Percentiles rank a stretch among this genome's conserved stretches.
phyloP scores from a whole-genome alignment of 768 basidiomycete species.

The Leucocoprinus birnbaumii region DNA sequence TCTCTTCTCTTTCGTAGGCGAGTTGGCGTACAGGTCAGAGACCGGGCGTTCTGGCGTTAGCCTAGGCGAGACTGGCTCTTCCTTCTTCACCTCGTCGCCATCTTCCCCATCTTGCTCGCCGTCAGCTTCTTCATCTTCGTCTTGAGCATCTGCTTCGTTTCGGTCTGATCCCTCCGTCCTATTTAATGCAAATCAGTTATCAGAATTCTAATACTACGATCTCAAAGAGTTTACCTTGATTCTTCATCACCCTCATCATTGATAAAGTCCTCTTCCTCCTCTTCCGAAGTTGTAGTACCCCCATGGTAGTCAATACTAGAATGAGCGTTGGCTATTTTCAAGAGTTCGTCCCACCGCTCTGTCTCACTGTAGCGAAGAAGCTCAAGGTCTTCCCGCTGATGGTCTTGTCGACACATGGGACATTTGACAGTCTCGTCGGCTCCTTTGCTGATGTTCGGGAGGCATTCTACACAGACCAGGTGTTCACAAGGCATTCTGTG shows the following conservation, averaged over 20 bases:
- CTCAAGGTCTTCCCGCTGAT: slow-evolving; percentile 29
- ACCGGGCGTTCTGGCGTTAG: slow-evolving; percentile 10
- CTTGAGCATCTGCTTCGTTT: slow-evolving; percentile 5
- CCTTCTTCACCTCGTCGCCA: not conserved
- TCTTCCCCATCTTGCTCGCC: not conserved
- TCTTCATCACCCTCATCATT: slow-evolving; percentile 18
- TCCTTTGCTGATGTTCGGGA: slow-evolving; percentile 25
- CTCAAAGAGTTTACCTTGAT: slow-evolving; percentile 12
- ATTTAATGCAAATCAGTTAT: slow-evolving; percentile 6
- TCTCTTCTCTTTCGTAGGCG: slow-evolving; percentile 30
- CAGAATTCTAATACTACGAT: not conserved
- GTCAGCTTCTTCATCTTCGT: not conserved
- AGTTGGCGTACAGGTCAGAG: slow-evolving; percentile 21
- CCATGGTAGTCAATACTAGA: slow-evolving; percentile 33
- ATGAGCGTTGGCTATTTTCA: slow-evolving; percentile 36
- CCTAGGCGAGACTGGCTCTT: not conserved
- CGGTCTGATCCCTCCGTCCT: slow-evolving; percentile 4
- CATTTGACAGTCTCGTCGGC: slow-evolving; percentile 31
- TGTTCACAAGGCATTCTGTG: slow-evolving; percentile 42
- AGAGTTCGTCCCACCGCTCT: slow-evolving; percentile 41
- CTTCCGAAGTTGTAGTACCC: slow-evolving; percentile 38
- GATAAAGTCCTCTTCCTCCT: slow-evolving; percentile 35
- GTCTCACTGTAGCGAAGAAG: slow-evolving; percentile 33
- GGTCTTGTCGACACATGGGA: slow-evolving; percentile 30
- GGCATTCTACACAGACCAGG: slow-evolving; percentile 36